phyloP scores from a whole-genome alignment of 31 red algal species.

The Endocladia muricata region DNA sequence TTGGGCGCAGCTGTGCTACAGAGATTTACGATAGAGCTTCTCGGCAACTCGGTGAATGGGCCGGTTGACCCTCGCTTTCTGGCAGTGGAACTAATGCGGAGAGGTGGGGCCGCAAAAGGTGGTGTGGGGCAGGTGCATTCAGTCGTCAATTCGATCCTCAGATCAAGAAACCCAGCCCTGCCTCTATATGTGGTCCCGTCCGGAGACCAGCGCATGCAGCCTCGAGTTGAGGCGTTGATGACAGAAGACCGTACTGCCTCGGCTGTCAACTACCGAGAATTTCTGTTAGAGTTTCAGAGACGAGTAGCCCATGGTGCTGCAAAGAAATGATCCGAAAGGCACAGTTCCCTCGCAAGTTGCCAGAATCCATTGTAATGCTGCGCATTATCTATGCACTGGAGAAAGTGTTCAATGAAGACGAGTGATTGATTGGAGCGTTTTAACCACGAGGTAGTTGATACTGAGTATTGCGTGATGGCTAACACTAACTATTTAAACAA shows the following conservation, averaged over 20 bases:
- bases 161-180: slow-evolving; percentile 32
- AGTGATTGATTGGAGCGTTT: too few relatives aligned
- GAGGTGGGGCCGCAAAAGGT: slow-evolving; percentile 38
- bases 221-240: slow-evolving; percentile 79
- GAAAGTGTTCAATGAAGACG: too few relatives aligned
- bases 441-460: too few relatives aligned
- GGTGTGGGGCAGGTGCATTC: slow-evolving; percentile 41
- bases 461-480: too few relatives aligned
- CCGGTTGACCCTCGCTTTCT: slow-evolving; percentile 36
- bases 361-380: too few relatives aligned
- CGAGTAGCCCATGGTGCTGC: slow-evolving; percentile 46
- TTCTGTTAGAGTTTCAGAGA: slow-evolving; percentile 69
- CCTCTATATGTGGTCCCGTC: slow-evolving; percentile 63
- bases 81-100: slow-evolving; percentile 47
- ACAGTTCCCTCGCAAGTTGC: too few relatives aligned
- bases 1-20: slow-evolving; percentile 58
- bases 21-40: slow-evolving; percentile 49
- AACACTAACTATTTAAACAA: too few relatives aligned
- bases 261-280: slow-evolving; percentile 70
- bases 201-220: slow-evolving; percentile 67
- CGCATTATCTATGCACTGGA: too few relatives aligned
- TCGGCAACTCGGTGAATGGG: slow-evolving; percentile 35
- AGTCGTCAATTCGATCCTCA: slow-evolving; percentile 41
- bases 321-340: slow-evolving; percentile 40
- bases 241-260: slow-evolving; percentile 75